Evolutionary conservation across 1,139 yeast genomes (phyloP), one percentile per base, ranked within the genome.

Genomic region (Suhomyces terraborum): DNA sequence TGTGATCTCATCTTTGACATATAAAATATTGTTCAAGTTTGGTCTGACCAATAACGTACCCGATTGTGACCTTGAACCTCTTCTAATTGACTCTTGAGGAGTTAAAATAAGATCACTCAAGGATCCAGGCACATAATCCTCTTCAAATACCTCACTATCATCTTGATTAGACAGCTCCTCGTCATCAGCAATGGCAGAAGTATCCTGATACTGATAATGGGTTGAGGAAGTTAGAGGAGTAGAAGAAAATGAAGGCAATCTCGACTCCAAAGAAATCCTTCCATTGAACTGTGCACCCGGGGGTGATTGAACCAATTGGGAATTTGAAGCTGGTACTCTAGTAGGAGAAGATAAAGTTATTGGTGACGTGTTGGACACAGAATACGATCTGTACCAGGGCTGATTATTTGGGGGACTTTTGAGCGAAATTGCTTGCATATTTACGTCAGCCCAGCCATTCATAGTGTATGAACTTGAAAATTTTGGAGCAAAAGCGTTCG

Each of bases 111-210:
- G 66, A 52, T 86, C 94, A 14, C 82, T 77, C 32, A 88, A 65
- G 18, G 88, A 77, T 1, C 83, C 81, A 2, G 96, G 96, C 2
- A 88, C 87, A 53, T 79, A 84, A 55, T 86, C 95, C 49, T 85
- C 89, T 45, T 75, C 84, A 52, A 70, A 76, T 14, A 73, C 56
- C 14, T 52, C 61, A 22, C 53, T 57, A n/a, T 52, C 42, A 6
- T 35, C 35, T 8, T 39, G 40, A 37, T 41, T 44, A 24, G 46
- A 41, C 19, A 28, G 39, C 26, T 48, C 51, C 32, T 51, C 54
- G 32, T 51, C 54, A 23, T 58, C 62, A 3, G 38, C 50, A 19
- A 56, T 45, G 3, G 58, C 57, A 6, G 55, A 50, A 14, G 50
- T 44, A 32, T 46, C 50, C 26, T 34, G 35, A 24, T 40, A 40